phyloP scores from a whole-genome alignment of 202 grass and related monocot genomes.

The Schoenoplectus tabernaemontani region DNA sequence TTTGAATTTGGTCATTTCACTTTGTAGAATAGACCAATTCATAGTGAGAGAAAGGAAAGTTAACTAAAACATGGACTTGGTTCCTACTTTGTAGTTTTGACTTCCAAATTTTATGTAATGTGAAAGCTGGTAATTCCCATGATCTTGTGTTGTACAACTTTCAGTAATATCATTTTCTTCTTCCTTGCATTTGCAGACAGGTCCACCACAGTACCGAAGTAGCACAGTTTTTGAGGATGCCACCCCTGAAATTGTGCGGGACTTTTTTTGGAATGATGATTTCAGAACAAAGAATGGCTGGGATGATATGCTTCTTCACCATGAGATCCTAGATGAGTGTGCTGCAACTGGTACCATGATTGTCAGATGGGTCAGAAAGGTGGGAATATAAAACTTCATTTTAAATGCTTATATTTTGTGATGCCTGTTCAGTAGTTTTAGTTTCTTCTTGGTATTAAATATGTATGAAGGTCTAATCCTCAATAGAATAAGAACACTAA shows the following conservation, averaged over 20 bases:
- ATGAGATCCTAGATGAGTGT: conserved; percentile 63
- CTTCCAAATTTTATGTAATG: neutral
- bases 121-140: neutral
- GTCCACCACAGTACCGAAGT: conserved; percentile 67
- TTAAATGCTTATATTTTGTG: neutral
- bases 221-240: conserved; percentile 84
- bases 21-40: neutral
- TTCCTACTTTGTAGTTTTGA: neutral
- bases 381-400: conserved; percentile 1
- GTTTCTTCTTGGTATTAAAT: too few relatives aligned
- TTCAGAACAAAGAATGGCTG: conserved; percentile 73
- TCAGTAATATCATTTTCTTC: neutral
- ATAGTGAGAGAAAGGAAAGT: neutral
- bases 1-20: conserved; percentile 1
- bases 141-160: neutral
- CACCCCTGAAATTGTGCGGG: conserved; percentile 52
- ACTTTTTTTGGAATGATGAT: conserved; percentile 98
- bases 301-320: conserved; percentile 89
- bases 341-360: conserved; percentile 60
- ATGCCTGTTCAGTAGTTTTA: neutral
- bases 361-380: conserved; percentile 51
- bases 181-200: conserved; percentile 43
- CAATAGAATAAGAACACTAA: too few relatives aligned
- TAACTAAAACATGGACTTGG: neutral
- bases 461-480: too few relatives aligned